Conservation (phyloP, 495 filamentous ascomycete species). For the Astrothelium subdiscretum region DNA sequence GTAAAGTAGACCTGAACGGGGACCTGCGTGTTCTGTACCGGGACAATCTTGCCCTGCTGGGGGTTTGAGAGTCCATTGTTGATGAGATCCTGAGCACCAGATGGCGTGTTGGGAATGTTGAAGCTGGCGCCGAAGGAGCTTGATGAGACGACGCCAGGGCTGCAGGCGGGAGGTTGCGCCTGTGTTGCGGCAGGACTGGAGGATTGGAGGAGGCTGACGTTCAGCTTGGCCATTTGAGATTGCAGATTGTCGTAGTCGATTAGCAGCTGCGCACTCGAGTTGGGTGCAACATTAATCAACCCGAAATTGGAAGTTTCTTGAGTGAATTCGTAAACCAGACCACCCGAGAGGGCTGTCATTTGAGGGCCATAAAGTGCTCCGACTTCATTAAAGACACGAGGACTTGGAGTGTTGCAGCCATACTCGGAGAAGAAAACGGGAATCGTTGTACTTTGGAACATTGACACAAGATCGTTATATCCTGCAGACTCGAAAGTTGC, state of each 20-base stretch:
- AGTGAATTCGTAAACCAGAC: conserved; percentile 79
- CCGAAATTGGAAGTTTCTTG: conserved; percentile 66
- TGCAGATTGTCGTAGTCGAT: conserved; percentile 67
- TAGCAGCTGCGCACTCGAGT: conserved; percentile 51
- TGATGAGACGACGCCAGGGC: conserved; percentile 47
- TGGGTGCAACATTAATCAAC: conserved; percentile 56
- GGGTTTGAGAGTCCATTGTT: conserved; percentile 43
- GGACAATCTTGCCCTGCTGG: conserved; percentile 45
- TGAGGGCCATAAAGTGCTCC: conserved; percentile 62
- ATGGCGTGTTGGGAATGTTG: conserved; percentile 50
- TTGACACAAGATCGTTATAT: conserved; percentile 58
- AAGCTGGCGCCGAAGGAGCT: conserved; percentile 61
- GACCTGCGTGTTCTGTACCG: conserved; percentile 42
- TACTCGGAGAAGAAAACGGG: conserved; percentile 96
- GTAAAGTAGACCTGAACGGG: conserved; percentile 42
- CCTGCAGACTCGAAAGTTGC: conserved; percentile 56
- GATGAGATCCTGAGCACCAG: conserved; percentile 43
- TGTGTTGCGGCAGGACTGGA: conserved; percentile 42
- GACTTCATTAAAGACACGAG: conserved; percentile 78
- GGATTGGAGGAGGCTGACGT: conserved; percentile 51
- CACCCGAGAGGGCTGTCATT: conserved; percentile 79
- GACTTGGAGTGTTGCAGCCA: conserved; percentile 74
- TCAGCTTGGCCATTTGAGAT: conserved; percentile 59
- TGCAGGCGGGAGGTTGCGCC: conserved; percentile 47
- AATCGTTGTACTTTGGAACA: conserved; percentile 61